Base-by-base conservation (phyloP, 441 rosid genomes). In the Codiaeum variegatum region DNA sequence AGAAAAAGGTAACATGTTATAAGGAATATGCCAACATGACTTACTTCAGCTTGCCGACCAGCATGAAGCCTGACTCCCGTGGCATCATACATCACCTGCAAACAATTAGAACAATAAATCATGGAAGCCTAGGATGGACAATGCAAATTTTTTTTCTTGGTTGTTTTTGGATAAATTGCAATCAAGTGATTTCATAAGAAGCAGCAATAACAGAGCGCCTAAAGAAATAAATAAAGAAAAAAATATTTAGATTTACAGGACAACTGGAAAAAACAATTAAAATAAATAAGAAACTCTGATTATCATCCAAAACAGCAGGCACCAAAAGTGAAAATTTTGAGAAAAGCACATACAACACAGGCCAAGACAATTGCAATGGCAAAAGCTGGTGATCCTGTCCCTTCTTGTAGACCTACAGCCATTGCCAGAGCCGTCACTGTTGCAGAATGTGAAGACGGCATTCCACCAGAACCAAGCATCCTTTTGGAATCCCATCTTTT, bases 31-130 rank as follows among this genome's bases (percentile, higher is more conserved):
- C 72, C 46, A 38, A 29, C 52, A 83, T 58, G 66, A 76, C 83
- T 80, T 80, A 91, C 99, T 88, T 95, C 99, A 66, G 98, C 99
- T 83, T 95, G 99, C 73, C 95, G 96, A 69, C 99, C 98, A 69
- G 98, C 98, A 78, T 93, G 99, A 75, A 87, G 95, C 76, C 99
- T 88, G 73, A 95, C 89, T 26, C 99, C 99, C 0, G 97, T 85
- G 28, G 99, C 99, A 84, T 95, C 99, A 83, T 91, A 95, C 99
- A 93, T 95, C 19, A 95, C 98, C 99, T 95, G 79, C 73, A 83
- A 44, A 66, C 8, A 21, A 34, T 36, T 44, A n/a, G 67, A 40
- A 32, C 46, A 58, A 51, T 15, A 24, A 38, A 66, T 61, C 34
- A 65, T 29, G 62, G 42, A 42, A 47, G 21, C 60, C 4, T 46